A percentile compares a stretch with the other conserved stretches of the same genome.
Evolutionary conservation across 441 rosid species (phyloP).

Genomic region (Pelargonium australe): DNA sequence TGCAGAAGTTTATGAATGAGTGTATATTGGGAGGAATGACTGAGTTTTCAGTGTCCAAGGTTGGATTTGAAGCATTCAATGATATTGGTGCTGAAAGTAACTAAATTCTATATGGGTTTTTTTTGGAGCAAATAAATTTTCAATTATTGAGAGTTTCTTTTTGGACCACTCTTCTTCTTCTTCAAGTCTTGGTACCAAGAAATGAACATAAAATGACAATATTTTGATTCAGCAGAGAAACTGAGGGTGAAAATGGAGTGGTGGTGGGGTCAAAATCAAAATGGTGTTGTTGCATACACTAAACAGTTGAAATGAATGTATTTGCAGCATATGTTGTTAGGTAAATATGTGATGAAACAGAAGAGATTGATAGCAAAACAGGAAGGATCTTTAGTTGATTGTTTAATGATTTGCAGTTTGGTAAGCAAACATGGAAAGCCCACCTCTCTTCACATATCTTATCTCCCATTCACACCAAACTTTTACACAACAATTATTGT

Average conservation of each 20-base stretch:
- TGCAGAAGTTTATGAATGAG: slow-evolving; percentile 3
- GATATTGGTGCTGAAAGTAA: slow-evolving; percentile 3
- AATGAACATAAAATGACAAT: not conserved
- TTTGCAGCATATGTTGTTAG: not conserved
- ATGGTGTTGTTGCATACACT: not conserved
- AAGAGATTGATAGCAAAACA: not conserved
- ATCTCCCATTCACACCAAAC: not conserved
- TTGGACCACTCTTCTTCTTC: not conserved
- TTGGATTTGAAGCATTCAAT: slow-evolving; percentile 24
- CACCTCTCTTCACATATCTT: not conserved
- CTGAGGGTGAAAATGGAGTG: not conserved
- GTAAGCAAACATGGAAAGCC: not conserved
- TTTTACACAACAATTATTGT: not conserved
- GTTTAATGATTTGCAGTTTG: not conserved
- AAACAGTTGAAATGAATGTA: not conserved
- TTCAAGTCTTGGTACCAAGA: not conserved
- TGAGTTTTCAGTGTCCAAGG: slow-evolving; percentile 6
- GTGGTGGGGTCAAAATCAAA: not conserved
- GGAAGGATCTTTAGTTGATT: not conserved
- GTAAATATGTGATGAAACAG: not conserved
- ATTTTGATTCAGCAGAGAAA: not conserved
- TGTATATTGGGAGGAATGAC: not conserved
- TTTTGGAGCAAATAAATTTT: not conserved
- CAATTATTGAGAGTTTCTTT: not conserved
- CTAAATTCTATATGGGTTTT: not conserved